Conservation (phyloP, 1,284 basidiomycete species). For the Coriolopsis trogii region DNA sequence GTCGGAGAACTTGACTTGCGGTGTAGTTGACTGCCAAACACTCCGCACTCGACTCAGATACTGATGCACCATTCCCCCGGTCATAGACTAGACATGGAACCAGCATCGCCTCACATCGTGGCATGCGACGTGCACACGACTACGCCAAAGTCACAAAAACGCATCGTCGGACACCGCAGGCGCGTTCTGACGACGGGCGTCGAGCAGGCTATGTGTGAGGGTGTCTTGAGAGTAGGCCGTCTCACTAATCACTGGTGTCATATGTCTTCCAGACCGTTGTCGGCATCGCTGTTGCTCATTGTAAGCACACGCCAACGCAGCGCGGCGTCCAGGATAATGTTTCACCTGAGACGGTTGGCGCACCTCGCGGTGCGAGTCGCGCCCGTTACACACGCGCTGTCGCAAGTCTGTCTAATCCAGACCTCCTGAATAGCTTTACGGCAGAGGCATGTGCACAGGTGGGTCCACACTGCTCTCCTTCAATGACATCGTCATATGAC, state of each 20-base stretch:
- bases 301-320: constrained; percentile 9
- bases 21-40: not conserved
- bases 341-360: constrained; percentile 15
- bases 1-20: not conserved
- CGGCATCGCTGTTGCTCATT: not conserved
- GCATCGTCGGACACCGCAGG: too few species aligned
- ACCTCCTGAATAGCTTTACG: not conserved
- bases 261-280: not conserved
- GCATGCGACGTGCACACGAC: too few species aligned
- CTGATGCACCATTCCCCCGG: constrained; percentile 1
- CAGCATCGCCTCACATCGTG: constrained; percentile 8
- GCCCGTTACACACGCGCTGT: not conserved
- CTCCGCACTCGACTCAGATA: not conserved
- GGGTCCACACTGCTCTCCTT: not conserved
- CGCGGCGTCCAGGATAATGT: constrained; percentile 8
- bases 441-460: not conserved
- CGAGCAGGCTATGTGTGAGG: not conserved
- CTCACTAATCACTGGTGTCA: constrained; percentile 1
- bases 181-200: too few species aligned
- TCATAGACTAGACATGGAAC: not conserved
- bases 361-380: constrained; percentile 9
- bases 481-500: not conserved
- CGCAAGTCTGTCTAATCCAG: not conserved
- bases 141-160: too few species aligned
- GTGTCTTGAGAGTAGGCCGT: too few species aligned